phyloP scores from a whole-genome alignment of 2,329 filamentous ascomycete species.

The Dendryphion nanum region DNA sequence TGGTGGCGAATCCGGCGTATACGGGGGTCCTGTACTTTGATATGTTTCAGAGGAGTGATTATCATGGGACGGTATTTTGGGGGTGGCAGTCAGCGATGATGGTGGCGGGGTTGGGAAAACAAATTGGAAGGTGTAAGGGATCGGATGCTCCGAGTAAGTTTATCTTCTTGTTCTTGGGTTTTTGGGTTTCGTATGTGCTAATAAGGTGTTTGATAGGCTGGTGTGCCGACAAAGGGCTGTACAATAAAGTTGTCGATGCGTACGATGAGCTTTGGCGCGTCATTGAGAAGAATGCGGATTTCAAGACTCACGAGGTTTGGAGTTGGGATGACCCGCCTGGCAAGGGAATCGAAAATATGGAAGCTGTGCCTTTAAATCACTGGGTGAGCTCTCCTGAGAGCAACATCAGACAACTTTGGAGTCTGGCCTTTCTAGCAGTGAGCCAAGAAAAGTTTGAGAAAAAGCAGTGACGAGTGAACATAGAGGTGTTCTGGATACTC shows the following conservation, averaged over 20 bases:
- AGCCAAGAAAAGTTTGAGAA: too few relatives aligned
- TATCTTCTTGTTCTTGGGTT: not conserved
- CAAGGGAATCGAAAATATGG: too few relatives aligned
- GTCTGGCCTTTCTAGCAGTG: conserved; percentile 58
- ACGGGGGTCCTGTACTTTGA: too few relatives aligned
- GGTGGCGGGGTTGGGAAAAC: too few relatives aligned
- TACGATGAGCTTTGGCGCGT: conserved; percentile 62
- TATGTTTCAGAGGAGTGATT: too few relatives aligned
- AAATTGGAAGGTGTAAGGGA: conserved; percentile 51
- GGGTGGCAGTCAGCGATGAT: too few relatives aligned
- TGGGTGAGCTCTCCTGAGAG: conserved; percentile 52
- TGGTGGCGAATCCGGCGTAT: too few relatives aligned
- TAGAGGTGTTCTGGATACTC: too few relatives aligned
- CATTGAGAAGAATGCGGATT: conserved; percentile 55
- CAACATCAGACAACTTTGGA: conserved; percentile 59
- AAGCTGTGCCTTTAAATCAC: too few relatives aligned
- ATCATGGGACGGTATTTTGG: too few relatives aligned
- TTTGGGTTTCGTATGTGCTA: not conserved
- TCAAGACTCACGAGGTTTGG: conserved; percentile 61
- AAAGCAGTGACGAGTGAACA: too few relatives aligned
- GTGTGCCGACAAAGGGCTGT: conserved; percentile 47
- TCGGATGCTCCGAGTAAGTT: conserved; percentile 12
- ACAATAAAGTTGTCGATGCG: conserved; percentile 47
- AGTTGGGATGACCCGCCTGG: conserved; percentile 61
- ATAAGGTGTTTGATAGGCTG: too few relatives aligned